Conservation (phyloP, 352 stramenopile genomes). For the Albugo laibachii region DNA sequence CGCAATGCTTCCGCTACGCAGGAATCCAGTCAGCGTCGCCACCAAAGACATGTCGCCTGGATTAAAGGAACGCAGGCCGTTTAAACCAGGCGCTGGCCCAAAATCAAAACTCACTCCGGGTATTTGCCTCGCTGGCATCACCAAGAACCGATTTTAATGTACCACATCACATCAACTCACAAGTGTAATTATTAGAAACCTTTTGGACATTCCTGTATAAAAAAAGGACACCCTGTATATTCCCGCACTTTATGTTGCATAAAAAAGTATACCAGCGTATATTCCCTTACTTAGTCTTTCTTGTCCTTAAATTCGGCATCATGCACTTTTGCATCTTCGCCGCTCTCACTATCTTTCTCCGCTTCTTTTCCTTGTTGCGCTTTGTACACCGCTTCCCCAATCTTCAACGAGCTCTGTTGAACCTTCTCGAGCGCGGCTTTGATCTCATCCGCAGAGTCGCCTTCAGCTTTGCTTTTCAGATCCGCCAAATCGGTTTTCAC, state of each 20-base stretch:
- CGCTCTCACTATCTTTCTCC: conserved; percentile 21
- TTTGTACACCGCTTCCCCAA: conserved; percentile 95
- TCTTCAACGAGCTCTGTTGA: conserved; percentile 90
- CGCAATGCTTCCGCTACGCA: conserved; percentile 43
- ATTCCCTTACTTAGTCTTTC: conserved; percentile 36
- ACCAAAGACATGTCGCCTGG: conserved; percentile 31
- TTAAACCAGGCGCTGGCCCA: conserved; percentile 32
- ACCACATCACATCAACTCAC: neutral
- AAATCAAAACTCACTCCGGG: conserved; percentile 58
- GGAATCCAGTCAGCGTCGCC: conserved; percentile 46
- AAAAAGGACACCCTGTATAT: too few relatives aligned
- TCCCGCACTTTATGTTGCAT: neutral
- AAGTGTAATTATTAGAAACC: too few relatives aligned
- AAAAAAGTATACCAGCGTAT: conserved; percentile 1
- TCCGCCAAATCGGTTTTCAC: conserved; percentile 87
- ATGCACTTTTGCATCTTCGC: conserved; percentile 85
- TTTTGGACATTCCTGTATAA: too few relatives aligned
- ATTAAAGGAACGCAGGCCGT: conserved; percentile 46
- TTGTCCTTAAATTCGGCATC: conserved; percentile 97
- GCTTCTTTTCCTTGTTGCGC: conserved; percentile 36
- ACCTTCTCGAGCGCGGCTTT: conserved; percentile 87
- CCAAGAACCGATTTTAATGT: conserved; percentile 47
- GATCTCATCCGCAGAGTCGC: conserved; percentile 84
- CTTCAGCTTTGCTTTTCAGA: conserved; percentile 66
- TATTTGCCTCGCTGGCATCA: conserved; percentile 54